These are phyloP conservation scores for Ogataea chonburiensis DNA, from an alignment of 805 yeast species.

Conservation along the genomic window DNA sequence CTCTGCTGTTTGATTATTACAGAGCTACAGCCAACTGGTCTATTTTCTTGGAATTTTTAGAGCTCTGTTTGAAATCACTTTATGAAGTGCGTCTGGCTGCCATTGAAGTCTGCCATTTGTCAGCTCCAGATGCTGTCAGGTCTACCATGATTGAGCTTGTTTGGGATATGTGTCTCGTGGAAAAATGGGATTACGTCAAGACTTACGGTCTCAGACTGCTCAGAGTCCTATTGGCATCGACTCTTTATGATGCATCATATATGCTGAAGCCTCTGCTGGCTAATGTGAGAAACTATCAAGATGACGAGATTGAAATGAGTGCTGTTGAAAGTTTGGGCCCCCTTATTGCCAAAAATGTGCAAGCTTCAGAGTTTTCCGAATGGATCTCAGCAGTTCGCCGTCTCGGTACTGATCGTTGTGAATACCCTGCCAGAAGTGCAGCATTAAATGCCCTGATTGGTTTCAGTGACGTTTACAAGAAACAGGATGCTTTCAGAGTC, in stretches of 20 bases:
- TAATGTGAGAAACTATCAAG: not conserved
- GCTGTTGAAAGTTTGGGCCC: conserved; percentile 10
- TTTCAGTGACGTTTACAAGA: conserved; percentile 21
- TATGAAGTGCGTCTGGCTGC: conserved; percentile 48
- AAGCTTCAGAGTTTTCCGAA: conserved; percentile 17
- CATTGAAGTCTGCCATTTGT: conserved; percentile 32
- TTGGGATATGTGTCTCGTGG: conserved; percentile 28
- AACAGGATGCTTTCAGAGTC: conserved; percentile 3
- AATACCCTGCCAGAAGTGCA: conserved; percentile 45
- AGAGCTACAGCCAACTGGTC: conserved; percentile 15
- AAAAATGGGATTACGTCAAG: conserved; percentile 45
- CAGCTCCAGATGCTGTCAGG: conserved; percentile 5
- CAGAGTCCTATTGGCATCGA: conserved; percentile 22
- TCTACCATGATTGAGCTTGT: conserved; percentile 10
- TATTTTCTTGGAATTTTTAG: conserved; percentile 30
- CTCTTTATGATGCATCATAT: not conserved
- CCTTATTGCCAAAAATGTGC: conserved; percentile 6
- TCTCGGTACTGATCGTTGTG: conserved; percentile 42
- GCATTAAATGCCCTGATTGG: conserved; percentile 44
- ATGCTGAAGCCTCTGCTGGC: conserved; percentile 3
- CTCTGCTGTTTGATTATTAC: conserved; percentile 32
- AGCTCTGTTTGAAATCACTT: conserved; percentile 34
- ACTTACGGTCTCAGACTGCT: conserved; percentile 40
- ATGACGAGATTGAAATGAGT: conserved; percentile 8
- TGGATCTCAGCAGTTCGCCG: conserved; percentile 32